Base-by-base conservation (phyloP, 306 rosid species). In the Rubus idaeus region DNA sequence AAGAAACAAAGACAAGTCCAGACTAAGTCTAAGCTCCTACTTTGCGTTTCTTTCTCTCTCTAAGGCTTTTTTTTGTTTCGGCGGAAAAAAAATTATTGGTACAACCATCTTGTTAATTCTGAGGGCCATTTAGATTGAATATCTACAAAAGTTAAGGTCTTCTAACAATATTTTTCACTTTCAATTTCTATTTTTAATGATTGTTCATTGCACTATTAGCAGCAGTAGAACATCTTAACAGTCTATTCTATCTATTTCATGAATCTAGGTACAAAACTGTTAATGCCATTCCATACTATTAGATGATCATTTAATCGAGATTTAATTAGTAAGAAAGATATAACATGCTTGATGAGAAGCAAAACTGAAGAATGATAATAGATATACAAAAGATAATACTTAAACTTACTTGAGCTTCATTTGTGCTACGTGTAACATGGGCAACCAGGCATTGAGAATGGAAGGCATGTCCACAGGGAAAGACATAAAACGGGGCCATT, bases 401-500 rank as follows among this genome's bases (percentile, higher is more conserved):
- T 30, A 71, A 68, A 75, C 87, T 89, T 86, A 94, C 98, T 76
- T 89, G 97, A 79, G 88, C 53, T 81, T 84, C 95, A 67, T 71
- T 79, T 2, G 97, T 92, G 60, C 97, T 89, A 26, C 96, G 98
- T 51, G 98, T 92, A 78, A 95, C 98, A 39, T 95, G 98, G 16
- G 97, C 92, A 71, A 95, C 88, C 81, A 95, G 82, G 80, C 98
- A 95, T 47, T 89, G 85, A 11, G 98, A 87, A 75, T 95, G 98
- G 88, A 95, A 95, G 83, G 93, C 87, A 56, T 95, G 97, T 62
- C 96, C 97, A 61, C 98, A 95, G 5, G 97, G 98, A 75, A 92
- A 95, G 81, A 95, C 95, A 84, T 92, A 95, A 85, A 95, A 95
- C 3, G 98, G 96, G 62, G 98, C 92, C 97, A 95, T 90, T 78